Evolutionary conservation across 768 basidiomycete genomes (phyloP).

Genomic region (Amyloporia xantha): DNA sequence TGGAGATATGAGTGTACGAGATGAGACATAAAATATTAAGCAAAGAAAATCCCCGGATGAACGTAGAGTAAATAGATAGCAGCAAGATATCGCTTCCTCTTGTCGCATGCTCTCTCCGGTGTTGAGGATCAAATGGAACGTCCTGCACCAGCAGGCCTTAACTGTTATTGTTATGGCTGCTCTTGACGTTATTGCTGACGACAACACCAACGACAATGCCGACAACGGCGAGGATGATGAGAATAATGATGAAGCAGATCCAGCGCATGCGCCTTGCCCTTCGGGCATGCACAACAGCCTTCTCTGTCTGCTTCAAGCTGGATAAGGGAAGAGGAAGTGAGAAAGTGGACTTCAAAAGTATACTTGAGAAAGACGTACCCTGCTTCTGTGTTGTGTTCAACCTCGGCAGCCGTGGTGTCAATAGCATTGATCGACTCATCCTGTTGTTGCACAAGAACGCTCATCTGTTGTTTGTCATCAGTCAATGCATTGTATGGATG

Average conservation of each 20-base stretch:
- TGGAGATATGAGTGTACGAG: background rate
- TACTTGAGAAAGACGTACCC: constrained; percentile 44
- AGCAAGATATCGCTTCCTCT: background rate
- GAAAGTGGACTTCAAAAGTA: background rate
- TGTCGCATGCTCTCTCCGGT: background rate
- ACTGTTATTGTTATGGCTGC: constrained; percentile 3
- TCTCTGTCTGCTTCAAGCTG: constrained; percentile 56
- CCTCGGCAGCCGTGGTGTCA: constrained; percentile 53
- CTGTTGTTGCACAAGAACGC: constrained; percentile 70
- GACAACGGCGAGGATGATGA: constrained; percentile 50
- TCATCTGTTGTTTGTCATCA: constrained; percentile 49
- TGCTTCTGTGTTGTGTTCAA: constrained; percentile 60
- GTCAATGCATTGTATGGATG: background rate
- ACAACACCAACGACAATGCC: constrained; percentile 52
- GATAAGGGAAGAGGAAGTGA: background rate
- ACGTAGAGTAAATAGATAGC: background rate
- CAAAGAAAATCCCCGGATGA: background rate
- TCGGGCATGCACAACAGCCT: constrained; percentile 63
- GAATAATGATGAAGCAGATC: constrained; percentile 70
- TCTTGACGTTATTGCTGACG: constrained; percentile 15
- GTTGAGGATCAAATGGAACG: background rate
- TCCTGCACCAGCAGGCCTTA: background rate
- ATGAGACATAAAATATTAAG: background rate
- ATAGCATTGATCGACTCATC: constrained; percentile 64
- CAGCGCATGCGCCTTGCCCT: constrained; percentile 75